A percentile compares a stretch with the other conserved stretches of the same genome.
phyloP scores from a whole-genome alignment of 2,329 filamentous ascomycete genomes.

The Colletotrichum gigasporum region DNA sequence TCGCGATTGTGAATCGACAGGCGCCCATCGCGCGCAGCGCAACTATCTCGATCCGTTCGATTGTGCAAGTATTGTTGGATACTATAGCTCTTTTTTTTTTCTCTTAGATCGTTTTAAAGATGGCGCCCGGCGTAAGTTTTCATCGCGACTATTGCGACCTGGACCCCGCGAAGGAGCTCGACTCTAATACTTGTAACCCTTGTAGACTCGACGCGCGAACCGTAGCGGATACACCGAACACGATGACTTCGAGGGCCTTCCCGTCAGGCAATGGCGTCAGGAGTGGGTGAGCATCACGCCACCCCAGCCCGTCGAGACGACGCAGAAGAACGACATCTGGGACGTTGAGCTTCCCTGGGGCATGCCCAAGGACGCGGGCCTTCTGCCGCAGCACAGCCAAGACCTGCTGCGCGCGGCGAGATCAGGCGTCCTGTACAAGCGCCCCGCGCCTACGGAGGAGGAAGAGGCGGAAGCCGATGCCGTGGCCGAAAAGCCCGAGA shows the following conservation, averaged over 20 bases:
- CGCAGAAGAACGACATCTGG: conserved; percentile 73
- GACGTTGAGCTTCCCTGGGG: conserved; percentile 77
- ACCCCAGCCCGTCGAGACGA: conserved; percentile 69
- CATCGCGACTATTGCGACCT: neutral
- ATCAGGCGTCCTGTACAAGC: conserved; percentile 80
- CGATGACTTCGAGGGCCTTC: conserved; percentile 76
- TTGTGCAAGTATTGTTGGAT: neutral
- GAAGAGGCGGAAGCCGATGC: conserved; percentile 64
- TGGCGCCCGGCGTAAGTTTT: conserved; percentile 51
- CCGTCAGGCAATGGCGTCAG: conserved; percentile 89
- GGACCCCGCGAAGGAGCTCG: conserved; percentile 35
- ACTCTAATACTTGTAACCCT: conserved; percentile 32
- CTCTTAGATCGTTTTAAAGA: conserved; percentile 28
- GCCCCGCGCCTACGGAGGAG: conserved; percentile 69
- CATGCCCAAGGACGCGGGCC: conserved; percentile 86
- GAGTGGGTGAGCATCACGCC: conserved; percentile 75
- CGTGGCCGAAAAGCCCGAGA: conserved; percentile 62
- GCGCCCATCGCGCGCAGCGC: neutral
- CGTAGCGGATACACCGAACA: conserved; percentile 66
- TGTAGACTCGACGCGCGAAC: conserved; percentile 65
- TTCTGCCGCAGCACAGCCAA: conserved; percentile 82
- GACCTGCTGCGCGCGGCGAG: conserved; percentile 84
- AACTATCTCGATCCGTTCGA: neutral
- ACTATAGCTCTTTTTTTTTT: neutral
- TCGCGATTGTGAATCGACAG: neutral